Conservation (phyloP, 2,329 filamentous ascomycete genomes). For the Sarocladium oryzae region DNA sequence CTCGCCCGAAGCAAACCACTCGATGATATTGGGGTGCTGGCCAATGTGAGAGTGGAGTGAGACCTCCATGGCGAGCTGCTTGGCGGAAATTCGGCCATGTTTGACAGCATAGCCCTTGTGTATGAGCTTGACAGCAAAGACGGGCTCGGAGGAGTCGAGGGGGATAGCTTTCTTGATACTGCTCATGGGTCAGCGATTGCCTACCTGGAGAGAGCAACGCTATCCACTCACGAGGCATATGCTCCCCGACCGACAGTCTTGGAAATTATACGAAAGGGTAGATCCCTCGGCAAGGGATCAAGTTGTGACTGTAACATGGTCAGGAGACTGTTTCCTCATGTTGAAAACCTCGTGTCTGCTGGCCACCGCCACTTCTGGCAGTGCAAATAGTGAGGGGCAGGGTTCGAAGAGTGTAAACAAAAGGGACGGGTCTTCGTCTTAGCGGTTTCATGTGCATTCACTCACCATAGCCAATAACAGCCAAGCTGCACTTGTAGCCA, state of each 20-base stretch:
- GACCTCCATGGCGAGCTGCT: conserved; percentile 89
- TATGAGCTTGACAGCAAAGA: conserved; percentile 98
- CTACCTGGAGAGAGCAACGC: conserved; percentile 10
- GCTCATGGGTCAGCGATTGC: conserved; percentile 14
- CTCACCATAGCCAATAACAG: neutral
- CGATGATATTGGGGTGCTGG: conserved; percentile 87
- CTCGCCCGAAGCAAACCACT: conserved; percentile 83
- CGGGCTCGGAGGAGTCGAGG: conserved; percentile 56
- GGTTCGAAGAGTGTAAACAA: conserved; percentile 1
- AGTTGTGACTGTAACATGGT: conserved; percentile 72
- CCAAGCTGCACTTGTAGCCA: neutral
- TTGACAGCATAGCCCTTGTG: conserved; percentile 92
- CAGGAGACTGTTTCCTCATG: neutral
- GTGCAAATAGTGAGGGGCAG: neutral
- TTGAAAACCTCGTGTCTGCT: neutral
- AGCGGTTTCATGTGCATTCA: neutral
- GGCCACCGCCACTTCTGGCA: neutral
- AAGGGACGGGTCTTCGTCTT: neutral
- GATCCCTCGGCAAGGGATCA: conserved; percentile 73
- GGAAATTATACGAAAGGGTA: conserved; percentile 91
- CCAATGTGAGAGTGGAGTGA: conserved; percentile 83
- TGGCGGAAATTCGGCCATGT: conserved; percentile 79
- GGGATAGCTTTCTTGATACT: conserved; percentile 93
- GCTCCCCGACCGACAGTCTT: conserved; percentile 95
- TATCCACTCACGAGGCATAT: conserved; percentile 87